phyloP scores from a whole-genome alignment of 768 basidiomycete genomes.

The Trametes cingulata region DNA sequence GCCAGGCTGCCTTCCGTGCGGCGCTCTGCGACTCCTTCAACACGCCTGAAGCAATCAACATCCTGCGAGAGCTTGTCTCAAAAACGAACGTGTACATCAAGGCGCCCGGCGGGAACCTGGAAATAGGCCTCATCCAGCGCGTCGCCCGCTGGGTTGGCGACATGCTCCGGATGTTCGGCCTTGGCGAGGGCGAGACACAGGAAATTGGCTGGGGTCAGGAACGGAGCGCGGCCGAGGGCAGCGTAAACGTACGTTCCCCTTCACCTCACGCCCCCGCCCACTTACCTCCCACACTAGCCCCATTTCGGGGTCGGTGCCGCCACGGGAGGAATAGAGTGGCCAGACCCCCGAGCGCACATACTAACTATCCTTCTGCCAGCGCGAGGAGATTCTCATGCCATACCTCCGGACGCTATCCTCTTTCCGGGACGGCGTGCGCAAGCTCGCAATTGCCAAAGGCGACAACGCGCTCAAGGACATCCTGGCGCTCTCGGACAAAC shows the following conservation, averaged over 20 bases:
- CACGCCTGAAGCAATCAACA: slow-evolving; percentile 79
- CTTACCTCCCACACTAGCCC: slow-evolving; percentile 5
- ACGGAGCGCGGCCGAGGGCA: slow-evolving; percentile 41
- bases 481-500: slow-evolving; percentile 81
- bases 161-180: slow-evolving; percentile 79
- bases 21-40: slow-evolving; percentile 98
- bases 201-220: slow-evolving; percentile 89
- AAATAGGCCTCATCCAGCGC: slow-evolving; percentile 63
- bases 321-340: not conserved
- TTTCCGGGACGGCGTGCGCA: slow-evolving; percentile 89
- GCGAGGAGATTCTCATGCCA: slow-evolving; percentile 85
- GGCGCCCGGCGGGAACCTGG: slow-evolving; percentile 54
- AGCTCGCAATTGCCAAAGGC: slow-evolving; percentile 71
- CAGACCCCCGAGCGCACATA: not conserved
- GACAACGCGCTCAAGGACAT: slow-evolving; percentile 75
- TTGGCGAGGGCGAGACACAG: slow-evolving; percentile 64
- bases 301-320: not conserved
- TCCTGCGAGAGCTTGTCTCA: slow-evolving; percentile 80
- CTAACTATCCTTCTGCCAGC: slow-evolving; percentile 44
- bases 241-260: slow-evolving; percentile 50
- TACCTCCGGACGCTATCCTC: slow-evolving; percentile 82
- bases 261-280: not conserved
- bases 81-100: slow-evolving; percentile 88
- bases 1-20: slow-evolving; percentile 75
- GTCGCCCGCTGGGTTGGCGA: slow-evolving; percentile 67